Evolutionary conservation across 371 early-diverging fungal species (phyloP).

Genomic region (Actinomucor elegans): DNA sequence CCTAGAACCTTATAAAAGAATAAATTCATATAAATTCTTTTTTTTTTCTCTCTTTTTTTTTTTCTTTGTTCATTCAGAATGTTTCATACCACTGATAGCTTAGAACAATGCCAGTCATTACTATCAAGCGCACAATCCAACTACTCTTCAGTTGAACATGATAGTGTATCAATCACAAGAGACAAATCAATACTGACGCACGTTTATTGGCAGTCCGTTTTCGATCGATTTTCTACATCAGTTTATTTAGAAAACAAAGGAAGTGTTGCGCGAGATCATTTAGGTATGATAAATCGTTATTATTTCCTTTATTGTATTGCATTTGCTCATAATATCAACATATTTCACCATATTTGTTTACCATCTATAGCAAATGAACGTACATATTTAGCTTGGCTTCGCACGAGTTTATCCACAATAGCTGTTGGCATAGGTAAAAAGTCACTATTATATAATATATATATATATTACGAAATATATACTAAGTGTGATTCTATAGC

Average conservation of each 20-base stretch:
- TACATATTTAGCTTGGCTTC: constrained; percentile 79
- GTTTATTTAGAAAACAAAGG: constrained; percentile 73
- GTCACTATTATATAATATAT: background rate
- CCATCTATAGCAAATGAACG: constrained; percentile 69
- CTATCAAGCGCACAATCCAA: too few species aligned
- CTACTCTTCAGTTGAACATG: background rate
- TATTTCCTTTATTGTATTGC: background rate
- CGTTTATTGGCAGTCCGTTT: constrained; percentile 4
- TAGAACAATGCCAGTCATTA: too few species aligned
- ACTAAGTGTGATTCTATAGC: constrained; percentile 36
- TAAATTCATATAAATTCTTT: too few species aligned
- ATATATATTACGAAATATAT: too few species aligned
- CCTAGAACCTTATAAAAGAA: too few species aligned
- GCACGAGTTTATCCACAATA: constrained; percentile 73
- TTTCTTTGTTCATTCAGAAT: too few species aligned
- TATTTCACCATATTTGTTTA: constrained; percentile 11
- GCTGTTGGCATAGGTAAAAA: constrained; percentile 70
- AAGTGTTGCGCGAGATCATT: constrained; percentile 77
- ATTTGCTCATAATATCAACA: background rate
- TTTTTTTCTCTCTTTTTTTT: background rate
- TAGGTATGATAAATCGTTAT: too few species aligned
- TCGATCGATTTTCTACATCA: constrained; percentile 19
- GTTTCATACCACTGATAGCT: too few species aligned
- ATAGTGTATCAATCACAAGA: background rate
- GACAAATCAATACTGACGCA: background rate